Evolutionary conservation across 2,329 filamentous ascomycete genomes (phyloP).

Genomic region (Fusarium sororula): DNA sequence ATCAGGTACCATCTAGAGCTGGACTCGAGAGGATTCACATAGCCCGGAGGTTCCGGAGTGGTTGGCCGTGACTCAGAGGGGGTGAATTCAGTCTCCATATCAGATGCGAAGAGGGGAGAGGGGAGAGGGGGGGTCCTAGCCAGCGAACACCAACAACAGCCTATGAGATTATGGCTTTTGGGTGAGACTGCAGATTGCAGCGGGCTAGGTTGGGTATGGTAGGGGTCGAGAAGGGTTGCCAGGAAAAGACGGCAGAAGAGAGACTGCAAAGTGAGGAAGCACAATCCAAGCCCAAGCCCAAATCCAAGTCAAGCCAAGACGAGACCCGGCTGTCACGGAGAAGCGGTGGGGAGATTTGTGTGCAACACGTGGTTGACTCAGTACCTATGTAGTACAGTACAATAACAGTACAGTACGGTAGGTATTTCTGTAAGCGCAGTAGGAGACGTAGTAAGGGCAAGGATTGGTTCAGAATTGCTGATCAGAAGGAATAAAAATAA

Average conservation of each 20-base stretch:
- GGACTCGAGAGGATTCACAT: conserved; percentile 55
- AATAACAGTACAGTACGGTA: neutral
- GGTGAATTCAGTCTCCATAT: conserved; percentile 43
- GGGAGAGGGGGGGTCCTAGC: conserved; percentile 20
- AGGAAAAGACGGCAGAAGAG: neutral
- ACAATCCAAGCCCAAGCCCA: neutral
- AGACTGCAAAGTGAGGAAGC: conserved; percentile 9
- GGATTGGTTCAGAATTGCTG: conserved; percentile 29
- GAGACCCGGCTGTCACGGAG: conserved; percentile 26
- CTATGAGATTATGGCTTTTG: conserved; percentile 11
- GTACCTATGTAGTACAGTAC: conserved; percentile 14
- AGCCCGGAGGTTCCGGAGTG: conserved; percentile 48
- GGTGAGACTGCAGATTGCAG: conserved; percentile 17
- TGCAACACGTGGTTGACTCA: conserved; percentile 38
- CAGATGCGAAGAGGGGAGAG: conserved; percentile 8
- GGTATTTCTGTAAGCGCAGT: conserved; percentile 7
- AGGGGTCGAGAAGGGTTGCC: conserved; percentile 7
- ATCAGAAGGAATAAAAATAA: conserved; percentile 22
- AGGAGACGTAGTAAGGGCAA: neutral
- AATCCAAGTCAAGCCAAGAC: conserved; percentile 25
- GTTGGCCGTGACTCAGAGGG: conserved; percentile 44
- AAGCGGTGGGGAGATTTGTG: conserved; percentile 25
- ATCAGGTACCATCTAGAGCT: conserved; percentile 55
- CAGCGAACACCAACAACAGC: neutral
- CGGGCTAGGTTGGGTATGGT: neutral